phyloP scores from a whole-genome alignment of 108 stramenopile species.

The Cyclostephanos invisitatus region DNA sequence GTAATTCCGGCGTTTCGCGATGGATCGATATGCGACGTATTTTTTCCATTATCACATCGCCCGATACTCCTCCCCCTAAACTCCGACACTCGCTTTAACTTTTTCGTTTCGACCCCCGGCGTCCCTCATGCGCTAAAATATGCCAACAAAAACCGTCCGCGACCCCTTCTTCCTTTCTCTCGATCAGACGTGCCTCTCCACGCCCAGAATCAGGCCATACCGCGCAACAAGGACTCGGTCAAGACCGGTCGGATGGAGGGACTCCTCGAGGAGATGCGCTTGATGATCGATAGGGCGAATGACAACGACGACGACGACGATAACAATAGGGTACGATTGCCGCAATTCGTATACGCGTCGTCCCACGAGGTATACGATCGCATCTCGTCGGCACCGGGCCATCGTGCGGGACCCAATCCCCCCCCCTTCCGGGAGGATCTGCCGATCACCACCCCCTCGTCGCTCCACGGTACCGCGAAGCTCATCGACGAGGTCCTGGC shows the following conservation, averaged over 20 bases:
- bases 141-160: too few relatives aligned
- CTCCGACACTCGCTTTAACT: too few relatives aligned
- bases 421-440: slow-evolving; percentile 60
- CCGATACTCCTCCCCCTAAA: too few relatives aligned
- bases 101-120: too few relatives aligned
- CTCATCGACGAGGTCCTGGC: slow-evolving; percentile 79
- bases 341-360: slow-evolving; percentile 60
- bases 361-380: slow-evolving; percentile 53
- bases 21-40: too few relatives aligned
- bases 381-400: slow-evolving; percentile 11
- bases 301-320: slow-evolving; percentile 13
- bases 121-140: too few relatives aligned
- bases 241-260: slow-evolving; percentile 83
- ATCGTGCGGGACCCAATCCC: slow-evolving; percentile 28
- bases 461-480: slow-evolving; percentile 75
- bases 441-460: slow-evolving; percentile 66
- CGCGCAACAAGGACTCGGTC: slow-evolving; percentile 61
- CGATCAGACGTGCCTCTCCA: slow-evolving; percentile 15
- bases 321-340: slow-evolving; percentile 25
- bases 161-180: not conserved
- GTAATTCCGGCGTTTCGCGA: too few relatives aligned
- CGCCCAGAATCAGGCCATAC: slow-evolving; percentile 55
- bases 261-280: slow-evolving; percentile 66
- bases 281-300: slow-evolving; percentile 25
- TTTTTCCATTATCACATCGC: too few relatives aligned